A percentile compares a stretch with the other conserved stretches of the same genome.
Conservation (phyloP, 306 rosid species). For the Hippophae tibetana region DNA sequence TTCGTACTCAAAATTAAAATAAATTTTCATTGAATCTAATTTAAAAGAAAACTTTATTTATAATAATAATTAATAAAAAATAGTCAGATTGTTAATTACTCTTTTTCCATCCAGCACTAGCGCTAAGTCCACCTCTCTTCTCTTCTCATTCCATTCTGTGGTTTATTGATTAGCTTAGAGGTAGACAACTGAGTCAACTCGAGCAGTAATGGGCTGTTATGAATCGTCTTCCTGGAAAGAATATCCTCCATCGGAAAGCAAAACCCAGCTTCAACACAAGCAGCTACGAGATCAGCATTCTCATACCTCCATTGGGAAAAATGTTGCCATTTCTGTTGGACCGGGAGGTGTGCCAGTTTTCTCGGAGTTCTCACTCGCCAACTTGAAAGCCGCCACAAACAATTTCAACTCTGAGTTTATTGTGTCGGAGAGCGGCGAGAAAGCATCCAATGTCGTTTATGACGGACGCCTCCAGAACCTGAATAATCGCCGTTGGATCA, state of each 20-base stretch:
- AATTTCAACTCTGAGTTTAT: constrained; percentile 63
- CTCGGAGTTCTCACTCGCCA: constrained; percentile 57
- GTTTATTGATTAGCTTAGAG: constrained; percentile 1
- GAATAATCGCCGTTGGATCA: constrained; percentile 46
- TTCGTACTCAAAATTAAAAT: too few relatives aligned
- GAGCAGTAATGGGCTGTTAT: constrained; percentile 62
- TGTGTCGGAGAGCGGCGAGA: constrained; percentile 83
- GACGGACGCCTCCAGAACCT: constrained; percentile 59
- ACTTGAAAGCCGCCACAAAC: constrained; percentile 61
- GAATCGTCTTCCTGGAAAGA: constrained; percentile 23
- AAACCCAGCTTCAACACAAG: constrained; percentile 10
- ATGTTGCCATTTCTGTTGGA: constrained; percentile 12
- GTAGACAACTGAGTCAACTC: constrained; percentile 28
- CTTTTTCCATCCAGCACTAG: too few relatives aligned
- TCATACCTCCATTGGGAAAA: constrained; percentile 28
- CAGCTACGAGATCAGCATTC: constrained; percentile 14
- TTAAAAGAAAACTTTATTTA: too few relatives aligned
- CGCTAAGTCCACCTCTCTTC: neutral
- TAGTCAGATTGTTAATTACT: too few relatives aligned
- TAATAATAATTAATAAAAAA: too few relatives aligned
- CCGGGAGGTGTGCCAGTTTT: constrained; percentile 27
- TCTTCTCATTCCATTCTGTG: neutral
- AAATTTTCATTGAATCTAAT: too few relatives aligned
- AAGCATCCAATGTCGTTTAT: constrained; percentile 69
- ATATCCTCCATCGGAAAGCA: neutral